A percentile compares a stretch with the other conserved stretches of the same genome.
Conservation (phyloP, 169 alveolate species). For the Cryptosporidium parvum region DNA sequence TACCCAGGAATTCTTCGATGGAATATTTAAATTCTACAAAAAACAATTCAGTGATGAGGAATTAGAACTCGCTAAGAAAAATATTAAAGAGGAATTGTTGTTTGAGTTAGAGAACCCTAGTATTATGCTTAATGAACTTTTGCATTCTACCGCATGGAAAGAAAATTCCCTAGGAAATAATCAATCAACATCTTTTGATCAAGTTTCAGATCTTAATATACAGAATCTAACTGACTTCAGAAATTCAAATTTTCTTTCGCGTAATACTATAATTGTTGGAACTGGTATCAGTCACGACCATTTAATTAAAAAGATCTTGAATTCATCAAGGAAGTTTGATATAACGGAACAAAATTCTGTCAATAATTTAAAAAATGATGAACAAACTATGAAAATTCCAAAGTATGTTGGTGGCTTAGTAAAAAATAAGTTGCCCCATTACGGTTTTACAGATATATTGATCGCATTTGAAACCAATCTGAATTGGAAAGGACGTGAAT, state of each 20-base stretch:
- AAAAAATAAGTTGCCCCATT: not conserved
- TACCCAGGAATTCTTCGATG: constrained; percentile 8
- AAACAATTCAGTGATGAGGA: constrained; percentile 2
- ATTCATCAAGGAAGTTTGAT: not conserved
- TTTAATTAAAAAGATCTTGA: constrained; percentile 10
- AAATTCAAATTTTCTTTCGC: constrained; percentile 12
- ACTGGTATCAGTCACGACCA: constrained; percentile 20
- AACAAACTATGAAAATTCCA: not conserved
- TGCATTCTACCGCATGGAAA: constrained; percentile 67
- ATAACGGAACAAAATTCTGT: not conserved
- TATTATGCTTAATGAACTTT: constrained; percentile 5
- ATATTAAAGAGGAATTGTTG: not conserved
- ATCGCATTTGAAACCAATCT: constrained; percentile 26
- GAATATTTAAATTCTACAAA: constrained; percentile 29
- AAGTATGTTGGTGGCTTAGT: constrained; percentile 54
- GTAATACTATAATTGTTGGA: constrained; percentile 39
- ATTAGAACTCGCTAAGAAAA: constrained; percentile 5
- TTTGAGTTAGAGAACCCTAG: not conserved
- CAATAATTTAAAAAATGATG: not conserved
- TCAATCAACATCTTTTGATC: not conserved
- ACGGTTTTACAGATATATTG: constrained; percentile 24
- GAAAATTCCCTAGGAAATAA: constrained; percentile 24
- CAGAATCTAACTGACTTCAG: constrained; percentile 2
- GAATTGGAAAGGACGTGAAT: constrained; percentile 39
- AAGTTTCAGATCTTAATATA: not conserved